Evolutionary conservation across 768 basidiomycete species (phyloP).

Genomic region (Podaxis sp.): DNA sequence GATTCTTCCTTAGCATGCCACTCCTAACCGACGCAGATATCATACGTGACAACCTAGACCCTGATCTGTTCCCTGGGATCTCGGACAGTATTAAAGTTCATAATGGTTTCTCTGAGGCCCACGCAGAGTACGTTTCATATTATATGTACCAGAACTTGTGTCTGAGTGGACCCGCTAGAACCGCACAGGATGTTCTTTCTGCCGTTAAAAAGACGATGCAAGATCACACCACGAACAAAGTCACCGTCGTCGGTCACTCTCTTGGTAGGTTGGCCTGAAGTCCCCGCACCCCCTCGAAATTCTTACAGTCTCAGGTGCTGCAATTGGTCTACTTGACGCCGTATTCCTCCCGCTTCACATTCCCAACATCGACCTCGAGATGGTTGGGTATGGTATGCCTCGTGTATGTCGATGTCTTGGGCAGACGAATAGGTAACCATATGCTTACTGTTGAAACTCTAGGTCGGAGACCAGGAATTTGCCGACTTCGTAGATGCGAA

Average conservation of each 20-base stretch:
- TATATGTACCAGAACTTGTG: too few relatives aligned
- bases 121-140: slow-evolving; percentile 31
- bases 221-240: slow-evolving; percentile 22
- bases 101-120: slow-evolving; percentile 52
- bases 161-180: slow-evolving; percentile 20
- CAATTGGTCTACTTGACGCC: slow-evolving; percentile 52
- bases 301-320: slow-evolving; percentile 40
- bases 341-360: slow-evolving; percentile 48
- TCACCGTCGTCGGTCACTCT: slow-evolving; percentile 39
- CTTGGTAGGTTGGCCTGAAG: slow-evolving; percentile 10
- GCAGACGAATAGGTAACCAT: neutral
- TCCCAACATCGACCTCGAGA: slow-evolving; percentile 37
- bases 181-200: slow-evolving; percentile 38
- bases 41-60: slow-evolving; percentile 36
- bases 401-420: slow-evolving; percentile 31
- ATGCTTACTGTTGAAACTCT: slow-evolving; percentile 21
- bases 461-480: slow-evolving; percentile 46
- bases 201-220: slow-evolving; percentile 17
- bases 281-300: neutral
- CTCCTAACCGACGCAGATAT: slow-evolving; percentile 51
- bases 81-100: slow-evolving; percentile 45
- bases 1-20: slow-evolving; percentile 34
- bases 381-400: slow-evolving; percentile 49
- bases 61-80: slow-evolving; percentile 56
- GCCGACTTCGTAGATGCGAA: slow-evolving; percentile 44